Percentiles rank a stretch among this genome's conserved stretches.
These are phyloP conservation scores for Colletotrichum sp. DNA, from an alignment of 2,329 filamentous ascomycete genomes.

Conservation along the genomic window DNA sequence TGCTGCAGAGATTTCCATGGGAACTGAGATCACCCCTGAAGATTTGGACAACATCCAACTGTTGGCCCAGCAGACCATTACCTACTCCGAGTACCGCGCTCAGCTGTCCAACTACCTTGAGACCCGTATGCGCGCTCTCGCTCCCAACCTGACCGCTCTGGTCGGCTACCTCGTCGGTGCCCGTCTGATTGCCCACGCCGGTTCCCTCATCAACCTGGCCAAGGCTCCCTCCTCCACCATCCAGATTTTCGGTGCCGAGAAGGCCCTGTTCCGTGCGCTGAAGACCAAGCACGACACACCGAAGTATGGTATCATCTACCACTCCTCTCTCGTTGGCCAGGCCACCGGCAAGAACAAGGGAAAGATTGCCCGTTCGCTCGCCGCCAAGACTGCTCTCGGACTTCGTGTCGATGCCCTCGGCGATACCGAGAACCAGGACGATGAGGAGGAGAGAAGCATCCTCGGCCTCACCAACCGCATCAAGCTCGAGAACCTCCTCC, in stretches of 20 bases:
- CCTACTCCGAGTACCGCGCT: slow-evolving; percentile 87
- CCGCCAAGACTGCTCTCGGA: slow-evolving; percentile 91
- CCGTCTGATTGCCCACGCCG: slow-evolving; percentile 91
- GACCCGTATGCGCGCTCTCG: slow-evolving; percentile 94
- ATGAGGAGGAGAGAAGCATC: slow-evolving; percentile 87
- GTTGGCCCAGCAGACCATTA: slow-evolving; percentile 91
- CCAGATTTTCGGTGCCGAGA: slow-evolving; percentile 97
- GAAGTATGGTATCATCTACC: slow-evolving; percentile 96
- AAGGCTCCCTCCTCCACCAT: slow-evolving; percentile 96
- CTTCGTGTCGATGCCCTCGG: slow-evolving; percentile 84
- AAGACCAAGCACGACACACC: slow-evolving; percentile 99
- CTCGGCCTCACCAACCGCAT: slow-evolving; percentile 76
- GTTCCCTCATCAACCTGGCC: slow-evolving; percentile 91
- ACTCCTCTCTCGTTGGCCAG: slow-evolving; percentile 92
- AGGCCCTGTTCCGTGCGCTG: slow-evolving; percentile 95
- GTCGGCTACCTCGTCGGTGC: slow-evolving; percentile 94
- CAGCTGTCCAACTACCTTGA: slow-evolving; percentile 89
- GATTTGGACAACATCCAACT: slow-evolving; percentile 93
- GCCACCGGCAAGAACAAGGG: slow-evolving; percentile 99
- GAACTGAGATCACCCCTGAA: slow-evolving; percentile 92
- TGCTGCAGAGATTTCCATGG: slow-evolving; percentile 97
- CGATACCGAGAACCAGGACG: slow-evolving; percentile 69
- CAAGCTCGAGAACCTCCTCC: slow-evolving; percentile 77
- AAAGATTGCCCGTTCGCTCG: slow-evolving; percentile 96
- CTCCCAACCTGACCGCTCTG: slow-evolving; percentile 91